Evolutionary conservation across 2,329 filamentous ascomycete genomes (phyloP), one percentile per base, ranked within the genome.

Genomic region (Cladophialophora carrionii): DNA sequence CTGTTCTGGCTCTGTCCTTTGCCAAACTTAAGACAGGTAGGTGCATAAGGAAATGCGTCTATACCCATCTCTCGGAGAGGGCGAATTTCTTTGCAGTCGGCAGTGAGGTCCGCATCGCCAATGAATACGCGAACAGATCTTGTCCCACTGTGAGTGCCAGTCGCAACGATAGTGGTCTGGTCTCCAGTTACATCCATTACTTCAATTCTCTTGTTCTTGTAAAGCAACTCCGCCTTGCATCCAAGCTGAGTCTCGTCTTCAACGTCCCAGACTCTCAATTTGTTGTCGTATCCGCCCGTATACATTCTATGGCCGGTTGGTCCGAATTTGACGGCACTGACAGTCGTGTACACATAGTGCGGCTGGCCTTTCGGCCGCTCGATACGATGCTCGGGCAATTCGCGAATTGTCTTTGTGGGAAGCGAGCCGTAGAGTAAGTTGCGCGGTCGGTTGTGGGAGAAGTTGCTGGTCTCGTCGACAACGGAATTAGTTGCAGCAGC

Each of bases 211-310:
- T 79, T 80, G n/a, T 34, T 29, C 34, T 77, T 72, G 71, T 87
- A 83, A 6, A 68, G 65, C 6, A 85, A 69, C 1, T 76, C 78
- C 22, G 71, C 70, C 12, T 71, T 67, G 63, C 78, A 80, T 14
- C 46, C 65, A 8, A 75, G 61, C 12, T 66, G 64, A 9, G 65
- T 29, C 8, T 73, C 70, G 31, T 73, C 72, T 6, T 70, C 67
- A 6, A 77, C 74, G 65, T 81, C 74, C 86, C 86, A 88, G 41
- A 88, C 74, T 70, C 85, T 87, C 4, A 87, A 78, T 1, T 78
- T 81, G 2, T 78, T 74, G 62, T 88, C 85, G 62, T 83, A 85
- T 3, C 85, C 84, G 0, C 83, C 80, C 0, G 84, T 85, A 66
- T 80, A 84, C 56, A 87, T 76, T 1, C 73, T 73, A 6, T 78